A percentile compares a stretch with the other conserved stretches of the same genome.
These are phyloP conservation scores for Fusarium bulbicola DNA, from an alignment of 2,329 filamentous ascomycete genomes.

Conservation along the genomic window DNA sequence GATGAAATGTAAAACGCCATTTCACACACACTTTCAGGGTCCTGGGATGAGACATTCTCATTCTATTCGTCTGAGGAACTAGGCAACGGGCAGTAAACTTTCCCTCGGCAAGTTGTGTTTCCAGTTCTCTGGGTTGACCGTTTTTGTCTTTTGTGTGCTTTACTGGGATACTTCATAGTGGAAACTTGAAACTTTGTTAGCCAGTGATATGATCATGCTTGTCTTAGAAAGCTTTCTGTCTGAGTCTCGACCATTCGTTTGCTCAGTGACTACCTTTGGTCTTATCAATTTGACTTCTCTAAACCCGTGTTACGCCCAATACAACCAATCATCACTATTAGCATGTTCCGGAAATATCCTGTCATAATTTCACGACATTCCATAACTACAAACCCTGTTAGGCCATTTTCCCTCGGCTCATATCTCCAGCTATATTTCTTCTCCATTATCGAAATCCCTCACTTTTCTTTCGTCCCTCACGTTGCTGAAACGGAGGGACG, in stretches of 20 bases:
- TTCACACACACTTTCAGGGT: background rate
- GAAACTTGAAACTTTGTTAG: background rate
- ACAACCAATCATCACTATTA: background rate
- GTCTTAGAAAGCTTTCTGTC: background rate
- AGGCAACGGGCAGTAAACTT: background rate
- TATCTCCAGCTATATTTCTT: fast-evolving
- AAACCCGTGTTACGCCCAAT: background rate
- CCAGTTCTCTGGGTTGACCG: background rate
- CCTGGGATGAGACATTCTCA: background rate
- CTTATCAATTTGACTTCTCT: background rate
- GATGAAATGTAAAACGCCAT: no score
- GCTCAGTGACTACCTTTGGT: background rate
- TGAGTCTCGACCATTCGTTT: background rate
- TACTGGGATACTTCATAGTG: background rate
- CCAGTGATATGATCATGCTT: background rate
- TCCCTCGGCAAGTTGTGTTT: background rate
- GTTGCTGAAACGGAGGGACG: background rate
- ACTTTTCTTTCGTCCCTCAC: background rate
- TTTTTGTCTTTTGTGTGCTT: background rate
- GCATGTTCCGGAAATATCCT: background rate
- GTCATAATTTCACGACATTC: background rate
- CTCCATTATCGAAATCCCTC: background rate
- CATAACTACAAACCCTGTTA: background rate
- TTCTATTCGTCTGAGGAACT: background rate
- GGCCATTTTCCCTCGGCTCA: background rate